Conservation (phyloP, 1,139 yeast species). For the Kurtzmaniella quercitrusa region DNA sequence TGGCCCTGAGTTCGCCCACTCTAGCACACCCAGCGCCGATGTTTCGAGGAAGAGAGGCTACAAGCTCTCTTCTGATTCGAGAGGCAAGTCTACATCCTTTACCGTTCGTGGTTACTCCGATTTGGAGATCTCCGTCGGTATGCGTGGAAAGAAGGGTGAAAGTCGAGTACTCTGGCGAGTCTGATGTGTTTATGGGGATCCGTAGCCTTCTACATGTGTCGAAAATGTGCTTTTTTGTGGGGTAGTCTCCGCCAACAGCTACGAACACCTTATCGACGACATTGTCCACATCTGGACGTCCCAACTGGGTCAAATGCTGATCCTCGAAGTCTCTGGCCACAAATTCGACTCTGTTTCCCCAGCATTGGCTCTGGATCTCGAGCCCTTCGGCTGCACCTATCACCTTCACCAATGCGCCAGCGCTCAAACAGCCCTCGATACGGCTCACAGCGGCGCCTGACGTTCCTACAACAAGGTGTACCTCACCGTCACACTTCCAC, state of each 20-base stretch:
- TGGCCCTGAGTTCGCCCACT: conserved; percentile 61
- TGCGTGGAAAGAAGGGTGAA: conserved; percentile 75
- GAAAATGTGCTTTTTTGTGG: conserved; percentile 37
- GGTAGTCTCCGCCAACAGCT: conserved; percentile 30
- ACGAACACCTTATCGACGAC: conserved; percentile 78
- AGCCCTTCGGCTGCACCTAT: neutral
- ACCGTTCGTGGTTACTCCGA: conserved; percentile 84
- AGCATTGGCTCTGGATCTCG: conserved; percentile 8
- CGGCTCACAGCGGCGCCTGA: conserved; percentile 51
- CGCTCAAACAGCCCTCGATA: conserved; percentile 41
- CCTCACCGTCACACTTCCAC: conserved; percentile 46
- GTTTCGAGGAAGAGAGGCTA: conserved; percentile 60
- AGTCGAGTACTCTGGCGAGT: conserved; percentile 66
- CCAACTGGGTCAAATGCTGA: conserved; percentile 42
- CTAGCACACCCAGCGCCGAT: conserved; percentile 65
- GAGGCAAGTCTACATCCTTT: conserved; percentile 87
- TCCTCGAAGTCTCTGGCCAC: conserved; percentile 32
- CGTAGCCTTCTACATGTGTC: conserved; percentile 53
- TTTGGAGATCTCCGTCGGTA: conserved; percentile 67
- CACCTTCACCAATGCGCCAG: conserved; percentile 43
- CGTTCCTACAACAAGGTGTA: conserved; percentile 60
- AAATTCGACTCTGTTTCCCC: conserved; percentile 21
- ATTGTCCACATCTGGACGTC: conserved; percentile 57
- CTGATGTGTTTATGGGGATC: conserved; percentile 80
- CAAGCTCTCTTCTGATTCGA: conserved; percentile 72